These are phyloP conservation scores for Trametes meyenii DNA, from an alignment of 768 basidiomycete genomes.

Conservation along the genomic window DNA sequence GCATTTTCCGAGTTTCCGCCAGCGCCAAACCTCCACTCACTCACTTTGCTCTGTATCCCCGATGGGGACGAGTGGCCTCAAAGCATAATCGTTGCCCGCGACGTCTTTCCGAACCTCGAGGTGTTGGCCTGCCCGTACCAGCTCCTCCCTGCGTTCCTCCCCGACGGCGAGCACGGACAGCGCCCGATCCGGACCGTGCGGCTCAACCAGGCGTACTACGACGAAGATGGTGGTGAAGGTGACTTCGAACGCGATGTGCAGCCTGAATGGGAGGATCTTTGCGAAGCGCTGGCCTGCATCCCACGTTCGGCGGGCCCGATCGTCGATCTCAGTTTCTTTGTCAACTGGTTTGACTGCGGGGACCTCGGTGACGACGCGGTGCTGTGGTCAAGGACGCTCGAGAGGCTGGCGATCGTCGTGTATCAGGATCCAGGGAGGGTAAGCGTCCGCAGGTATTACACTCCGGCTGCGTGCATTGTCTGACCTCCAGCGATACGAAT, in stretches of 20 bases:
- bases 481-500: background rate
- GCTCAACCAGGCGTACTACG: conserved; percentile 5
- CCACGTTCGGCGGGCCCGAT: background rate
- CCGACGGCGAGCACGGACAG: background rate
- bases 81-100: background rate
- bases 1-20: background rate
- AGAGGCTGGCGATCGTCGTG: background rate
- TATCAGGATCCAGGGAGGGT: background rate
- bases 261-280: background rate
- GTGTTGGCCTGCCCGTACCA: background rate
- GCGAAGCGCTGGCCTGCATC: background rate
- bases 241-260: background rate
- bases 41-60: background rate
- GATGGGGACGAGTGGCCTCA: background rate
- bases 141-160: conserved; percentile 1
- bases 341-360: background rate
- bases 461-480: background rate
- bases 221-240: background rate
- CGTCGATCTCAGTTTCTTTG: background rate
- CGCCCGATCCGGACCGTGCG: background rate
- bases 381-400: background rate
- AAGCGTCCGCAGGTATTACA: background rate
- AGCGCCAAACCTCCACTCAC: background rate
- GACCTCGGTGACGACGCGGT: background rate
- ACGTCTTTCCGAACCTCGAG: background rate